Evolutionary conservation across 1,284 basidiomycete species (phyloP).

Genomic region (Naganishia sp.): DNA sequence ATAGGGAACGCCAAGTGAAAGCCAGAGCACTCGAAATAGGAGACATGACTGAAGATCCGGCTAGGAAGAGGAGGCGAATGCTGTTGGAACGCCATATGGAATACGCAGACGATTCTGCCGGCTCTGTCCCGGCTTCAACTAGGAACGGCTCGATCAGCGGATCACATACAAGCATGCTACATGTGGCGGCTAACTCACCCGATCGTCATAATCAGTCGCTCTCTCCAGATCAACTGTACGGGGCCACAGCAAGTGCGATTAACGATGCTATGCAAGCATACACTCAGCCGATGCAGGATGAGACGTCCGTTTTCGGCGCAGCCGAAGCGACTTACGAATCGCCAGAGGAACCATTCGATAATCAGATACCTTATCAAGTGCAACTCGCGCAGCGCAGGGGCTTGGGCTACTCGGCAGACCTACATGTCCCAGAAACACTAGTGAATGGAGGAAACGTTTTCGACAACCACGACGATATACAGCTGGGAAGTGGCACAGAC

Average conservation of each 20-base stretch:
- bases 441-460: slow-evolving; percentile 23
- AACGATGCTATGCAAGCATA: slow-evolving; percentile 25
- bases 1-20: background rate
- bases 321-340: slow-evolving; percentile 26
- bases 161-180: background rate
- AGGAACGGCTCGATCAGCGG: slow-evolving; percentile 7
- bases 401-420: slow-evolving; percentile 3
- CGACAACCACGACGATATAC: slow-evolving; percentile 15
- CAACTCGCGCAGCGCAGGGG: slow-evolving; percentile 28
- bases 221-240: slow-evolving; percentile 13
- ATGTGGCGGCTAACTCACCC: background rate
- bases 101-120: slow-evolving; percentile 3
- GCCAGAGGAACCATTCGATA: slow-evolving; percentile 23
- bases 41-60: slow-evolving; percentile 2
- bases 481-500: background rate
- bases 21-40: background rate
- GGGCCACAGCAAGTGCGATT: slow-evolving; percentile 9
- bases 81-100: background rate
- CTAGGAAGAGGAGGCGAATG: slow-evolving; percentile 1
- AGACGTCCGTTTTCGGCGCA: slow-evolving; percentile 18
- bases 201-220: background rate
- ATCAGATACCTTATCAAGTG: slow-evolving; percentile 33
- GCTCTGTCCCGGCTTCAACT: background rate
- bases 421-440: slow-evolving; percentile 8
- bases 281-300: slow-evolving; percentile 19